phyloP scores from a whole-genome alignment of 1,284 basidiomycete species.

The Melampsora americana region DNA sequence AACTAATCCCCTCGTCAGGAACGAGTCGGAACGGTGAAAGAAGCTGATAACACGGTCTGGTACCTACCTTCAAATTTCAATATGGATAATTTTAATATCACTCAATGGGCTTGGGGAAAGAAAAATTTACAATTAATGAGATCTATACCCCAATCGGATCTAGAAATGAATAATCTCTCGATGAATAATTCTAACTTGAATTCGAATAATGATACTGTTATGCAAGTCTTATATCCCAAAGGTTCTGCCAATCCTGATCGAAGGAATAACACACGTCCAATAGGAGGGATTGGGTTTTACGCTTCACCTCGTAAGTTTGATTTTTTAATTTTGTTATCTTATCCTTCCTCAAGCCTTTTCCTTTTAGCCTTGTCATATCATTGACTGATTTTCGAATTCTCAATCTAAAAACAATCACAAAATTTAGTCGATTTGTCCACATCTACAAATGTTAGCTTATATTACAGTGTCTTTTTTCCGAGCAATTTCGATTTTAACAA shows the following conservation, averaged over 20 bases:
- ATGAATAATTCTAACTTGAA: not conserved
- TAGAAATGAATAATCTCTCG: not conserved
- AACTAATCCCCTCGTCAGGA: too few species aligned
- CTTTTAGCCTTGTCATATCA: not conserved
- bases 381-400: not conserved
- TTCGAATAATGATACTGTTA: constrained; percentile 1
- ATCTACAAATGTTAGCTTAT: constrained; percentile 56
- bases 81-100: not conserved
- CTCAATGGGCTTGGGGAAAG: constrained; percentile 9
- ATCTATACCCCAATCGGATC: not conserved
- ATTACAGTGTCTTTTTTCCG: constrained; percentile 55
- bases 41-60: not conserved
- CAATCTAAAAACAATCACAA: not conserved
- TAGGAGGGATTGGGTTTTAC: constrained; percentile 10
- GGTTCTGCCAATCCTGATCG: constrained; percentile 2
- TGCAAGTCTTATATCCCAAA: constrained; percentile 29
- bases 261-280: not conserved
- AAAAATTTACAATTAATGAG: constrained; percentile 1
- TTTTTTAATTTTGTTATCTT: not conserved
- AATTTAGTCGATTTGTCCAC: constrained; percentile 50
- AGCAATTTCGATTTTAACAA: constrained; percentile 55
- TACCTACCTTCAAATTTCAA: not conserved
- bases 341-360: not conserved
- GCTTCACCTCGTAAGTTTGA: not conserved
- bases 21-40: not conserved